Percentiles rank a stretch among this genome's conserved stretches.
Evolutionary conservation across 108 stramenopile species (phyloP).

Genomic region (Licmophora abbreviata): DNA sequence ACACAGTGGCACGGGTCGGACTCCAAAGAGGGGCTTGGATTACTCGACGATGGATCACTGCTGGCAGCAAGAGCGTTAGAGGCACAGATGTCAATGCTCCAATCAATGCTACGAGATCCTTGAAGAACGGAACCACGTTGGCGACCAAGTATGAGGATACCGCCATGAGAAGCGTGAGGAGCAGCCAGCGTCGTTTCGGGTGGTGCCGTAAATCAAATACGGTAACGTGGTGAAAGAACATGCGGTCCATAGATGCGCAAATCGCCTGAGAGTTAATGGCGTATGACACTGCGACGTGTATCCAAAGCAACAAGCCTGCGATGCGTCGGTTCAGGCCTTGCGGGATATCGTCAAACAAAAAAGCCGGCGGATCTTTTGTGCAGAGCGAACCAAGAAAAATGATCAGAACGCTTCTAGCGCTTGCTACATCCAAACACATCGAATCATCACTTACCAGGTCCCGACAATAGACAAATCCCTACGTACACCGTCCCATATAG

Average conservation of each 20-base stretch:
- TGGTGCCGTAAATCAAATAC: constrained; percentile 8
- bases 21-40: constrained; percentile 14
- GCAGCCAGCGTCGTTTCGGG: constrained; percentile 38
- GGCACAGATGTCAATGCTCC: constrained; percentile 64
- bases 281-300: constrained; percentile 67
- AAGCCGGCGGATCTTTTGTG: constrained; percentile 39
- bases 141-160: constrained; percentile 44
- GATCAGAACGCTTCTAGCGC: constrained; percentile 1
- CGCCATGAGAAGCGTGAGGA: constrained; percentile 36
- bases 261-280: constrained; percentile 75
- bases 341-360: constrained; percentile 62
- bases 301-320: constrained; percentile 57
- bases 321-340: constrained; percentile 26
- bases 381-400: not conserved
- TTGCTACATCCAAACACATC: not conserved
- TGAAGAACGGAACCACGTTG: constrained; percentile 63
- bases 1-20: constrained; percentile 6
- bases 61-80: constrained; percentile 54
- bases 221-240: constrained; percentile 23
- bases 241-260: constrained; percentile 57
- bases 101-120: constrained; percentile 62
- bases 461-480: constrained; percentile 38
- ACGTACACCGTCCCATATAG: constrained; percentile 48
- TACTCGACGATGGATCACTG: constrained; percentile 38
- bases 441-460: constrained; percentile 12